Evolutionary conservation across 352 stramenopile species (phyloP).

Genomic region (Phytopythium delawarense): DNA sequence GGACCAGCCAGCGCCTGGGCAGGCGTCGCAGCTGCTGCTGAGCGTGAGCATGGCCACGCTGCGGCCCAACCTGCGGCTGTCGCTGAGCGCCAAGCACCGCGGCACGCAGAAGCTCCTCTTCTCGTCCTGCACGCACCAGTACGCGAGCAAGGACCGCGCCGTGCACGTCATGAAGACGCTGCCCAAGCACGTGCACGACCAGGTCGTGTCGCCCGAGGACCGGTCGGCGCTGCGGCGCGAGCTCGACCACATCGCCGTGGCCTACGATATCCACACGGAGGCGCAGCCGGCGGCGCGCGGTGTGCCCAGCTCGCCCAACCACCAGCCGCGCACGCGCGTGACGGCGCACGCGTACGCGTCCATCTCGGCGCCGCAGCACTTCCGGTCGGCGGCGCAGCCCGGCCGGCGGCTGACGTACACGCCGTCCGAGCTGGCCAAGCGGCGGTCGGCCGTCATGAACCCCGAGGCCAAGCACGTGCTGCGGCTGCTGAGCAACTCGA

Average conservation of each 20-base stretch:
- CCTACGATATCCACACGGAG: conserved; percentile 49
- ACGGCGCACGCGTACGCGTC: conserved; percentile 64
- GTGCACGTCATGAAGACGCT: conserved; percentile 65
- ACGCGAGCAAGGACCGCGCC: conserved; percentile 35
- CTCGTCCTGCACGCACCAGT: conserved; percentile 39
- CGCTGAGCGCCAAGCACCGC: conserved; percentile 27
- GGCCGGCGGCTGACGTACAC: conserved; percentile 16
- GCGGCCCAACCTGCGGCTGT: conserved; percentile 24
- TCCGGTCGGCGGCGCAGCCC: conserved; percentile 15
- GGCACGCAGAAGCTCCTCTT: conserved; percentile 39
- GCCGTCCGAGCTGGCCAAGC: conserved; percentile 26
- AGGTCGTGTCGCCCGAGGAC: conserved; percentile 43
- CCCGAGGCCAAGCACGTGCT: conserved; percentile 59
- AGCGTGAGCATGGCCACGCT: conserved; percentile 37
- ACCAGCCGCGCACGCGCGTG: conserved; percentile 35
- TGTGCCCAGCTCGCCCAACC: conserved; percentile 17
- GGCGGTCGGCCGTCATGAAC: conserved; percentile 47
- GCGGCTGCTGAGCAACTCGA: conserved; percentile 42
- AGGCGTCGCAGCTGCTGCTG: conserved; percentile 26
- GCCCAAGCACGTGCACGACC: conserved; percentile 46
- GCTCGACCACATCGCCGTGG: conserved; percentile 57
- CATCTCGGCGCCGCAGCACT: conserved; percentile 26
- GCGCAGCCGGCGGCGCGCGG: conserved; percentile 17
- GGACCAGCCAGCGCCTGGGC: neutral
- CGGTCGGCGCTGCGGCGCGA: conserved; percentile 44